These are phyloP conservation scores for Clonostachys rosea DNA, from an alignment of 2,329 filamentous ascomycete species.

Conservation along the genomic window DNA sequence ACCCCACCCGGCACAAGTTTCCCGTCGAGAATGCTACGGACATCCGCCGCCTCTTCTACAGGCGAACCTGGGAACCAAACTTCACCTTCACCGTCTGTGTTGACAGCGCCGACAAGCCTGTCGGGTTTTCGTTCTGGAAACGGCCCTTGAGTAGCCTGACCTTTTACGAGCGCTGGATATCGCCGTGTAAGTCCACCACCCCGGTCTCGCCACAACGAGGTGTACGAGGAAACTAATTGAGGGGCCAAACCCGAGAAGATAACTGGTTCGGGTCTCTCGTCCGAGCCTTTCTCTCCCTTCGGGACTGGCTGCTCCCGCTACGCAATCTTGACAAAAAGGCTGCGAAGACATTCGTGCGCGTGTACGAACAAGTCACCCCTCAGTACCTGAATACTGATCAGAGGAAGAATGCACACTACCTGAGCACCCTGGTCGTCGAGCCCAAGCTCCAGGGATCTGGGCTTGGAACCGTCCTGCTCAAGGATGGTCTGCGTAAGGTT, in stretches of 20 bases:
- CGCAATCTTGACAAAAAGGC: conserved; percentile 10
- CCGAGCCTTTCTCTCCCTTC: conserved; percentile 11
- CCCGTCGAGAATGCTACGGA: conserved; percentile 10
- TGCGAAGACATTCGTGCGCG: conserved; percentile 14
- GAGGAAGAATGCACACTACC: conserved; percentile 24
- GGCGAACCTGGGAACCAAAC: conserved; percentile 24
- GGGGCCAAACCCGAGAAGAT: conserved; percentile 6
- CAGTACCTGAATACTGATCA: conserved; percentile 15
- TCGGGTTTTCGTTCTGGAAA: conserved; percentile 27
- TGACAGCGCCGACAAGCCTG: conserved; percentile 4
- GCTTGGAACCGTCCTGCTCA: conserved; percentile 20
- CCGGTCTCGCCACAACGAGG: background rate
- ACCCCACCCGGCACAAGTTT: conserved; percentile 15
- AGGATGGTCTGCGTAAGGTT: conserved; percentile 17
- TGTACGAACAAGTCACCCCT: conserved; percentile 15
- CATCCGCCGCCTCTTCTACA: conserved; percentile 17
- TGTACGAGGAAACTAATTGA: background rate
- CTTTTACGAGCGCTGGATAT: conserved; percentile 21
- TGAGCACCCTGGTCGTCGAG: conserved; percentile 23
- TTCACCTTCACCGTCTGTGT: conserved; percentile 20
- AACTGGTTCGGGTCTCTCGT: conserved; percentile 22
- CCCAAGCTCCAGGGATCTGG: conserved; percentile 22
- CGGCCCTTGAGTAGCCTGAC: conserved; percentile 14
- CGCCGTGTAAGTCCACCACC: conserved; percentile 15
- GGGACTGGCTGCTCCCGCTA: conserved; percentile 15